Evolutionary conservation across 768 basidiomycete species (phyloP).

Genomic region (Leccinum uliginosum): DNA sequence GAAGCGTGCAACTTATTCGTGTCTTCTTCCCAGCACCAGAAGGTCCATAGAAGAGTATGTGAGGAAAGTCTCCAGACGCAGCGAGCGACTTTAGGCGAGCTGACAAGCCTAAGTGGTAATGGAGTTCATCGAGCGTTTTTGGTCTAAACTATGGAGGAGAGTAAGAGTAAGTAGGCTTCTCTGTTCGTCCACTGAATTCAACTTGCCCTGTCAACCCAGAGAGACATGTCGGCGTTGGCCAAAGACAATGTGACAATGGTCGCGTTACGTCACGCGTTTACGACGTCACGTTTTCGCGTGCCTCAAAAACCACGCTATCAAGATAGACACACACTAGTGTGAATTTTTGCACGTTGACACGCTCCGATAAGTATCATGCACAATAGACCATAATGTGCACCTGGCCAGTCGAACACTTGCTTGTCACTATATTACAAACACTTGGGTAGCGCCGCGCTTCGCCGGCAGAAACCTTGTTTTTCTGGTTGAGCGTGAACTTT

Average conservation of each 20-base stretch:
- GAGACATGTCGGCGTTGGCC: slow-evolving; percentile 43
- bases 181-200: not conserved
- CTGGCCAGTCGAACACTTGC: too few relatives aligned
- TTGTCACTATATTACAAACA: too few relatives aligned
- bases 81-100: slow-evolving; percentile 77
- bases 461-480: too few relatives aligned
- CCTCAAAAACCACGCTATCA: too few relatives aligned
- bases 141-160: slow-evolving; percentile 69
- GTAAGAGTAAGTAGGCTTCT: slow-evolving; percentile 2
- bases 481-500: too few relatives aligned
- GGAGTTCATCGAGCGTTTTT: slow-evolving; percentile 73
- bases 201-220: slow-evolving; percentile 57
- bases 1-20: slow-evolving; percentile 82
- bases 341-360: too few relatives aligned
- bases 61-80: slow-evolving; percentile 90
- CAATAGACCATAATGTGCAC: too few relatives aligned
- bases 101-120: slow-evolving; percentile 84
- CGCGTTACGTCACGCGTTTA: slow-evolving; percentile 33
- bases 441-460: too few relatives aligned
- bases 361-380: too few relatives aligned
- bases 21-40: slow-evolving; percentile 99
- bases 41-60: slow-evolving; percentile 96
- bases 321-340: too few relatives aligned
- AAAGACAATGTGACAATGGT: slow-evolving; percentile 2
- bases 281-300: slow-evolving; percentile 12